Conservation (phyloP, 164 flowering plant genomes). For the Macadamia integrifolia region DNA sequence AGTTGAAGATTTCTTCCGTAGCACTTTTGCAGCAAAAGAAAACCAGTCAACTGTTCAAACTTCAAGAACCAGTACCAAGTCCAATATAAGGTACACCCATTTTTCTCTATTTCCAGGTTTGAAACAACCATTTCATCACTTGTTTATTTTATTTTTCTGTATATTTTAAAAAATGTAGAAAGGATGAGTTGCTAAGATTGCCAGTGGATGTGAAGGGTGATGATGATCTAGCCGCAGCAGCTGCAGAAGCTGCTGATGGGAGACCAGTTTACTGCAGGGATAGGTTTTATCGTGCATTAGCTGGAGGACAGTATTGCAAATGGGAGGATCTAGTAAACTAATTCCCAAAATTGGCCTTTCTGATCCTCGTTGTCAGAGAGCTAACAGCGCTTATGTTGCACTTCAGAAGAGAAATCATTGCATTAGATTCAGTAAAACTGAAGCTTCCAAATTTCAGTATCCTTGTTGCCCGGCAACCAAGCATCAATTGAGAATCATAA, state of each 20-base stretch:
- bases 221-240: slow-evolving; percentile 91
- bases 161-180: slow-evolving; percentile 27
- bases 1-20: slow-evolving; percentile 57
- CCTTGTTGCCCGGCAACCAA: not conserved
- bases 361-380: slow-evolving; percentile 1
- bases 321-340: slow-evolving; percentile 86
- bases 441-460: slow-evolving; percentile 4
- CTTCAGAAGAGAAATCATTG: not conserved
- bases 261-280: slow-evolving; percentile 98
- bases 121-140: not conserved
- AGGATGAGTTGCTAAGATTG: slow-evolving; percentile 68
- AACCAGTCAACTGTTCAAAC: slow-evolving; percentile 24
- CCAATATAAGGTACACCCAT: slow-evolving; percentile 44
- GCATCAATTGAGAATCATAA: slow-evolving; percentile 6
- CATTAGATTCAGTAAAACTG: slow-evolving; percentile 4
- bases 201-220: slow-evolving; percentile 69
- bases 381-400: too few relatives aligned
- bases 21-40: slow-evolving; percentile 28
- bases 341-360: slow-evolving; percentile 6
- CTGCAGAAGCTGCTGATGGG: slow-evolving; percentile 96
- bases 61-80: slow-evolving; percentile 37
- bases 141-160: not conserved
- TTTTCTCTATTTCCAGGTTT: not conserved
- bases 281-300: slow-evolving; percentile 86
- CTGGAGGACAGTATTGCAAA: slow-evolving; percentile 98